Percentiles rank a stretch among this genome's conserved stretches.
These are phyloP conservation scores for Pulveroboletus sp. DNA, from an alignment of 768 basidiomycete species.

Conservation along the genomic window DNA sequence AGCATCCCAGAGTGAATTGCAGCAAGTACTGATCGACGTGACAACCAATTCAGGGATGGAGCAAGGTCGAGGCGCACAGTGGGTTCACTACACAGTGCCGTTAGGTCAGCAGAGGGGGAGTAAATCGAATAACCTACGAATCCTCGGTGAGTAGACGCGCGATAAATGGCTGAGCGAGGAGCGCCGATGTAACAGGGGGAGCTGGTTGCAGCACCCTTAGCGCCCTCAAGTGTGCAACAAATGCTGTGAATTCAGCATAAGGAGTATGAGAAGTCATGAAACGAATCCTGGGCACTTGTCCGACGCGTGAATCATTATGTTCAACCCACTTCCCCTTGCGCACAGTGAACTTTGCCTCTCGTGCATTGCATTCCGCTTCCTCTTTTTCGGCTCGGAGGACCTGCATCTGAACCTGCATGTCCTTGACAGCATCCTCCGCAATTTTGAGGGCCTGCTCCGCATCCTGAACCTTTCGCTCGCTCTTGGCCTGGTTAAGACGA, in stretches of 20 bases:
- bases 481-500: slow-evolving; percentile 56
- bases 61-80: slow-evolving; percentile 92
- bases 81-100: slow-evolving; percentile 57
- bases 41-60: slow-evolving; percentile 91
- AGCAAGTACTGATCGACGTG: slow-evolving; percentile 72
- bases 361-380: slow-evolving; percentile 48
- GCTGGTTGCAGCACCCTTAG: slow-evolving; percentile 56
- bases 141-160: slow-evolving; percentile 76
- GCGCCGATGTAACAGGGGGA: slow-evolving; percentile 65
- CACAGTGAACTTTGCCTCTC: slow-evolving; percentile 48
- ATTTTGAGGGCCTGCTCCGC: slow-evolving; percentile 73
- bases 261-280: slow-evolving; percentile 68
- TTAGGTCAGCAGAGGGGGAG: slow-evolving; percentile 11
- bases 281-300: slow-evolving; percentile 33
- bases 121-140: slow-evolving; percentile 54
- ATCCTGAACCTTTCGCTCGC: slow-evolving; percentile 71
- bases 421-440: slow-evolving; percentile 82
- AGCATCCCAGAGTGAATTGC: slow-evolving; percentile 89
- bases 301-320: slow-evolving; percentile 29
- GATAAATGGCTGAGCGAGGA: slow-evolving; percentile 77
- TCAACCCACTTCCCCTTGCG: slow-evolving; percentile 71
- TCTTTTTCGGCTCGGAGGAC: slow-evolving; percentile 64
- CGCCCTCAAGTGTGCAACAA: slow-evolving; percentile 71
- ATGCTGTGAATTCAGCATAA: slow-evolving; percentile 75
- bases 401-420: slow-evolving; percentile 87